Conservation (phyloP, 108 stramenopile species). For the Nannochloropsis salina region DNA sequence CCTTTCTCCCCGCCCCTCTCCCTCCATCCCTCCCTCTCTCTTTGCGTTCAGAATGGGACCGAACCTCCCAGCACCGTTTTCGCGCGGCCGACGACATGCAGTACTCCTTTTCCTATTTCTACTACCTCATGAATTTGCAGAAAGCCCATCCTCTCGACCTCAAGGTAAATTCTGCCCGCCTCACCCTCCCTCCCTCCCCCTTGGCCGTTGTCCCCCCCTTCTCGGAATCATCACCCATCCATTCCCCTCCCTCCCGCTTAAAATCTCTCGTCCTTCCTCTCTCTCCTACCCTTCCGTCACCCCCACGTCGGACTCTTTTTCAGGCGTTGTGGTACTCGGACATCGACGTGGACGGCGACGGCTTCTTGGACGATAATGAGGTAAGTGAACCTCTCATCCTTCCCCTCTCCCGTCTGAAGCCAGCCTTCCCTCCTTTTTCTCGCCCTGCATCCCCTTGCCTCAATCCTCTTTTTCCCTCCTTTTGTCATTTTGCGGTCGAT, state of each 20-base stretch:
- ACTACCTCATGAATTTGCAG: constrained; percentile 44
- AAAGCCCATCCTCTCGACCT: constrained; percentile 1
- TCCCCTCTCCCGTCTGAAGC: neutral
- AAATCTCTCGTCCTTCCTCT: neutral
- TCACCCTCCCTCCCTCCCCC: neutral
- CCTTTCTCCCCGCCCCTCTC: neutral
- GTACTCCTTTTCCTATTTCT: constrained; percentile 55
- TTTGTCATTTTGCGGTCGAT: too few relatives aligned
- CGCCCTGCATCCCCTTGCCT: too few relatives aligned
- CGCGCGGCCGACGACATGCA: constrained; percentile 52
- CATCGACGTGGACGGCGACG: constrained; percentile 49
- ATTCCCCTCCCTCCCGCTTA: too few relatives aligned
- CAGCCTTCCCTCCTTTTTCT: neutral
- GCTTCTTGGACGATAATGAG: constrained; percentile 43
- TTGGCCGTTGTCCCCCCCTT: too few relatives aligned
- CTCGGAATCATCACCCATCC: too few relatives aligned
- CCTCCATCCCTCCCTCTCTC: neutral
- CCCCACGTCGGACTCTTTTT: neutral
- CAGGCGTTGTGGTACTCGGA: constrained; percentile 7
- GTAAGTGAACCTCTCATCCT: constrained; percentile 34
- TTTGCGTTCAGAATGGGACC: constrained; percentile 25
- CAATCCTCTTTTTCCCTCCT: too few relatives aligned
- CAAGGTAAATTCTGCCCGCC: neutral
- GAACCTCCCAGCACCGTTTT: constrained; percentile 47
- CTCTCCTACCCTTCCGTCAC: neutral